These are phyloP conservation scores for Orbilia ellipsospora DNA, from an alignment of 2,329 filamentous ascomycete species.

Conservation along the genomic window DNA sequence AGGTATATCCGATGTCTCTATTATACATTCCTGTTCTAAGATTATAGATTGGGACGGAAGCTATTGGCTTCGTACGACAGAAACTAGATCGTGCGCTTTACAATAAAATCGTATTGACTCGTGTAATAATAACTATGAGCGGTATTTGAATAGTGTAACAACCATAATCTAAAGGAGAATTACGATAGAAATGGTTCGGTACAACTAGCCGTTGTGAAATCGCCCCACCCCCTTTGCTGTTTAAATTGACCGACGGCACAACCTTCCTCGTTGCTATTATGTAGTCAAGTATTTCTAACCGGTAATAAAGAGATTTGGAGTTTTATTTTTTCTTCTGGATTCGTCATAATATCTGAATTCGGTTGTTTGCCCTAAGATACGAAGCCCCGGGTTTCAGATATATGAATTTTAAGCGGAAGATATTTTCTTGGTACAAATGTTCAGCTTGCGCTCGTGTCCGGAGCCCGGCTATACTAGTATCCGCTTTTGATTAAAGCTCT, in stretches of 20 bases:
- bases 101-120: no score
- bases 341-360: neutral
- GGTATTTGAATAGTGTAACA: no score
- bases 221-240: no score
- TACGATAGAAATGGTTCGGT: no score
- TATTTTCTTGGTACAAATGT: neutral
- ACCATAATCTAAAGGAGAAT: no score
- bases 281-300: neutral
- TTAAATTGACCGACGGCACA: neutral
- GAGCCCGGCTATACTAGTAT: neutral
- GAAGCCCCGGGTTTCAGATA: neutral
- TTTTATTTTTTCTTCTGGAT: neutral
- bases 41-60: no score
- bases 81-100: no score
- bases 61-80: no score
- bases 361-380: neutral
- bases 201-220: no score
- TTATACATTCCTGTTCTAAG: no score
- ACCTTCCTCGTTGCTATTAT: neutral
- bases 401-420: conserved; percentile 1
- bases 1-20: no score
- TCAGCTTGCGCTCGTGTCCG: neutral
- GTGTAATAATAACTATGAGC: no score
- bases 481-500: neutral
- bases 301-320: neutral